Base-by-base conservation (phyloP, 2,329 filamentous ascomycete genomes). In the Neoascochyta sp. region DNA sequence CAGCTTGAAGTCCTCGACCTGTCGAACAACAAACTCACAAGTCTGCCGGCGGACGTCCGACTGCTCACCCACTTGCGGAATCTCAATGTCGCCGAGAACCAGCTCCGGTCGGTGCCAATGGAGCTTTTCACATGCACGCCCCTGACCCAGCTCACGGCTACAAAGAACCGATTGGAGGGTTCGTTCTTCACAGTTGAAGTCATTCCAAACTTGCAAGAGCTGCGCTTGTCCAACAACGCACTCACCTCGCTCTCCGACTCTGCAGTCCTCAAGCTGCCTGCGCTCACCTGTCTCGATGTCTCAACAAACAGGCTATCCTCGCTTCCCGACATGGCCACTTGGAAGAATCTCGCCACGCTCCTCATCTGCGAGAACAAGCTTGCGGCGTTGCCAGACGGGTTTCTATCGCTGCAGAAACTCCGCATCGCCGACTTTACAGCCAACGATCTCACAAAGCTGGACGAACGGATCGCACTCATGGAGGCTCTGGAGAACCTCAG, bases 321-420 rank as follows among this genome's bases (percentile, higher is more conserved):
- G 1, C 66, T 98, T 9, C 88, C 90, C 1, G 75, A 85, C 43
- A 68, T 95, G 46, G 72, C 74, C n/a, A 71, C 73, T 2, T 95
- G 88, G 84, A 70, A 69, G 4, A 80, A 73, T 28, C 74, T 96
- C 4, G 63, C 83, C 19, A 88, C 81, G 1, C 65, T 98, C 8
- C 73, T 80, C 2, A 82, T 82, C 0, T 85, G 90, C 27, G 86
- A 93, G 47, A 98, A 98, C 56, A 81, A 74, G 47, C 77, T 98
- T 14, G 68, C 75, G 2, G 68, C 73, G 3, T 71, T 96, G n/a
- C 92, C 90, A 0, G 70, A 78, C 16, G 87, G 87, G 0, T 85
- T 96, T 43, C 70, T 75, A 1, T 69, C 67, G 2, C 71, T 95
- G 1, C 64, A 73, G 19, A 80, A 77, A 34, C 63, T 96, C 9